These are phyloP conservation scores for Miamiensis avidus DNA, from an alignment of 169 alveolate species.

Conservation along the genomic window DNA sequence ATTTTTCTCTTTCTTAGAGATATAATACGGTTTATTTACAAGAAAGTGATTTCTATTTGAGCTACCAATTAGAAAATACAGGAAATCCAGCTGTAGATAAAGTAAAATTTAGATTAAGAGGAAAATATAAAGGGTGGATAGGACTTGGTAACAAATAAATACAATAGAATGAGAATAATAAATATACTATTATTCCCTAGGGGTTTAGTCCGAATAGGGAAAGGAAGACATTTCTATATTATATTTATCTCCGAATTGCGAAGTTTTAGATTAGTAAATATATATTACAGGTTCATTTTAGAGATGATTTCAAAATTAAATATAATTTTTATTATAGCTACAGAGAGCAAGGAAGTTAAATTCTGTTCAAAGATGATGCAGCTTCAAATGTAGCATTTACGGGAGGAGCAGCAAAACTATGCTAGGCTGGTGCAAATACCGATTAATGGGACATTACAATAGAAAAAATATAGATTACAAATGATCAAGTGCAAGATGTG, in stretches of 20 bases:
- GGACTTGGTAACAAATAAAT: not conserved
- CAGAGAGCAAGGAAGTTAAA: not conserved
- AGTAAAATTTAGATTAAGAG: not conserved
- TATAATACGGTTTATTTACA: not conserved
- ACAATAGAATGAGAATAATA: too few species aligned
- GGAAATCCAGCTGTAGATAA: not conserved
- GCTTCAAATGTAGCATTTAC: not conserved
- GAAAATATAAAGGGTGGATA: not conserved
- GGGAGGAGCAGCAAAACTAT: too few species aligned
- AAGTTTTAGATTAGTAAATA: too few species aligned
- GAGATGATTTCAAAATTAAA: too few species aligned
- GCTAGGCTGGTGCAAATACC: not conserved
- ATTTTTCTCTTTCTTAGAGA: too few species aligned
- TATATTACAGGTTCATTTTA: too few species aligned
- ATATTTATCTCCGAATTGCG: too few species aligned
- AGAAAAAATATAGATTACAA: too few species aligned
- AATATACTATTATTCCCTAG: too few species aligned
- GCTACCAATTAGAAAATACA: not conserved
- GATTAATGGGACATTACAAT: not conserved
- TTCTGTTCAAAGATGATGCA: not conserved
- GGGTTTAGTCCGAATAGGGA: too few species aligned
- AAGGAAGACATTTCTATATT: too few species aligned
- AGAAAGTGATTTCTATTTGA: not conserved
- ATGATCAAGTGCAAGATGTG: not conserved
- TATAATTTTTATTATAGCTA: too few species aligned